phyloP scores from a whole-genome alignment of 2,329 filamentous ascomycete species.

The Parasarocladium wereldwijsianum region DNA sequence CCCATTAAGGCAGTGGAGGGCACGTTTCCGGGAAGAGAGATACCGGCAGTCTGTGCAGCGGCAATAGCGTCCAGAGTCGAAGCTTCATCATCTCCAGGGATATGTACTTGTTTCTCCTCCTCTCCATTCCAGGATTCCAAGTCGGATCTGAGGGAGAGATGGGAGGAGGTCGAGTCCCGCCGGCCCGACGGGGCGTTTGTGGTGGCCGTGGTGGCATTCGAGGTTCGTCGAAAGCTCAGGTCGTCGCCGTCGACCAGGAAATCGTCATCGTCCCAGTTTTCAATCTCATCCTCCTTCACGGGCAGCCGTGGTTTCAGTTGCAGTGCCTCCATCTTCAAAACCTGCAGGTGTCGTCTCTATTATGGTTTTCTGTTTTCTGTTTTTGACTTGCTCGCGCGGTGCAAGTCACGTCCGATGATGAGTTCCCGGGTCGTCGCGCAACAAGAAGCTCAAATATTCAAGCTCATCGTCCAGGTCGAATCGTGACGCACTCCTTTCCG shows the following conservation, averaged over 20 bases:
- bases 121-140: constrained; percentile 62
- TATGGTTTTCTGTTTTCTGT: no score
- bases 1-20: constrained; percentile 81
- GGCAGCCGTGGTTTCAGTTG: constrained; percentile 37
- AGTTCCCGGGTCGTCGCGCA: no score
- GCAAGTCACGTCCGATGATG: no score
- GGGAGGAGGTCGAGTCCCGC: constrained; percentile 69
- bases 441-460: constrained; percentile 2
- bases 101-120: constrained; percentile 76
- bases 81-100: constrained; percentile 73
- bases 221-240: constrained; percentile 41
- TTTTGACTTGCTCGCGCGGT: no score
- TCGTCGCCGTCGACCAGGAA: constrained; percentile 57
- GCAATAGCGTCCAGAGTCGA: constrained; percentile 77
- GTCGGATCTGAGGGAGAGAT: constrained; percentile 69
- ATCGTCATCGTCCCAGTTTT: constrained; percentile 70
- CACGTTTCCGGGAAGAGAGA: constrained; percentile 76
- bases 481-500: constrained; percentile 1
- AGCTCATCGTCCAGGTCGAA: constrained; percentile 4
- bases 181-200: constrained; percentile 28
- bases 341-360: no score
- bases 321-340: constrained; percentile 42
- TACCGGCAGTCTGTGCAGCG: constrained; percentile 75
- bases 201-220: constrained; percentile 26
- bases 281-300: constrained; percentile 47